Evolutionary conservation across 768 basidiomycete species (phyloP).

Genomic region (Leucosporidium scottii): DNA sequence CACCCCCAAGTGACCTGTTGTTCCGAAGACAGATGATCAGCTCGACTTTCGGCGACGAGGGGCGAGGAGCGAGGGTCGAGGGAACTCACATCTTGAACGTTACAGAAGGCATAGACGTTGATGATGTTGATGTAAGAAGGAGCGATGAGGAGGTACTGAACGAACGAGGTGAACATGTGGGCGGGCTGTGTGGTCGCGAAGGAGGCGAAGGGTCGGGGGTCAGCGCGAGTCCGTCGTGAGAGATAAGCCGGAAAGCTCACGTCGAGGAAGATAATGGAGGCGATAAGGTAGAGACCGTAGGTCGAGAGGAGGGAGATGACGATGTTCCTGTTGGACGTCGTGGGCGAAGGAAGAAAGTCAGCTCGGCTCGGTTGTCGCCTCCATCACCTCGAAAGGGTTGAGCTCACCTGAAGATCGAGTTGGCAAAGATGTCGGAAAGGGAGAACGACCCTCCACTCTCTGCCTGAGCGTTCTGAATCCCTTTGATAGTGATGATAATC

Average conservation of each 20-base stretch:
- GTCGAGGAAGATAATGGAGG: constrained; percentile 78
- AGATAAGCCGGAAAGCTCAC: not conserved
- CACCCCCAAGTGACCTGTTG: constrained; percentile 18
- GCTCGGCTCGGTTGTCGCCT: not conserved
- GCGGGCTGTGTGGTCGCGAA: constrained; percentile 67
- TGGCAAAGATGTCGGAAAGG: constrained; percentile 61
- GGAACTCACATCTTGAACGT: constrained; percentile 20
- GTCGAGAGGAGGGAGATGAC: constrained; percentile 80
- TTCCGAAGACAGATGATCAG: constrained; percentile 6
- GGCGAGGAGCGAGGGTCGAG: not conserved
- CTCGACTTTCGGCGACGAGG: not conserved
- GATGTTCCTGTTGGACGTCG: constrained; percentile 64
- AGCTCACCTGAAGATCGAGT: constrained; percentile 48
- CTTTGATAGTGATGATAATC: constrained; percentile 75
- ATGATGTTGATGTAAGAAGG: constrained; percentile 90
- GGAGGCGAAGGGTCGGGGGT: no score
- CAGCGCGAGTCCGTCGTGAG: not conserved
- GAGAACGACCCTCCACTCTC: constrained; percentile 47
- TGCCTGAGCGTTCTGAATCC: constrained; percentile 57
- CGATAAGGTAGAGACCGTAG: constrained; percentile 74
- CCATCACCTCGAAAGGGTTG: not conserved
- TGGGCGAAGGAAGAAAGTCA: constrained; percentile 12
- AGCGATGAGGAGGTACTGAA: constrained; percentile 86
- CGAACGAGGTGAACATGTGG: constrained; percentile 95
- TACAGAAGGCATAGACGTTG: constrained; percentile 36